These are phyloP conservation scores for Collariella sp. DNA, from an alignment of 495 filamentous ascomycete genomes.

Conservation along the genomic window DNA sequence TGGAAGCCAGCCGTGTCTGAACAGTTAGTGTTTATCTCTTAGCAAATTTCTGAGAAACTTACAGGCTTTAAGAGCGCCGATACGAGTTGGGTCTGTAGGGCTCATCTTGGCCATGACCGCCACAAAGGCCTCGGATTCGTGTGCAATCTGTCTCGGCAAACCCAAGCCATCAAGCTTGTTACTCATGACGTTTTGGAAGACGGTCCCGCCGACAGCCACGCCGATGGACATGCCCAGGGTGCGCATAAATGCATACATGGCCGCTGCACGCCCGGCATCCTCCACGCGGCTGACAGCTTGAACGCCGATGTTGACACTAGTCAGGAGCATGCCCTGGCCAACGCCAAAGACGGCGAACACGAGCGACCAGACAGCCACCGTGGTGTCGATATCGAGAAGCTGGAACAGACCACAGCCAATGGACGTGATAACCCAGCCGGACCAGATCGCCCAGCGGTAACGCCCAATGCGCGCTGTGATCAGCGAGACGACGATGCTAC, in stretches of 20 bases:
- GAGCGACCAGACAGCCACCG: constrained; percentile 41
- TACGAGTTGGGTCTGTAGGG: constrained; percentile 16
- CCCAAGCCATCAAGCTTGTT: constrained; percentile 35
- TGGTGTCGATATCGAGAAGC: constrained; percentile 40
- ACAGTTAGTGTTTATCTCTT: not conserved
- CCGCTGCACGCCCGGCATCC: constrained; percentile 47
- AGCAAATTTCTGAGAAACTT: not conserved
- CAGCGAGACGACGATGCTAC: constrained; percentile 42
- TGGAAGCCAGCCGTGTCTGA: constrained; percentile 22
- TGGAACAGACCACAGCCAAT: constrained; percentile 43
- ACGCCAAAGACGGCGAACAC: constrained; percentile 46
- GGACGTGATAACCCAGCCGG: constrained; percentile 46
- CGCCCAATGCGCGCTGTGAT: constrained; percentile 40
- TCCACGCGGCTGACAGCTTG: constrained; percentile 43
- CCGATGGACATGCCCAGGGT: constrained; percentile 56
- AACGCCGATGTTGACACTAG: constrained; percentile 41
- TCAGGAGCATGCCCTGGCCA: constrained; percentile 47
- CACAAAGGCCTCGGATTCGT: constrained; percentile 43
- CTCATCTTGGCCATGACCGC: constrained; percentile 21
- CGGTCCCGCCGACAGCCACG: constrained; percentile 52
- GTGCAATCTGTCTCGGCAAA: constrained; percentile 29
- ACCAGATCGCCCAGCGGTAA: constrained; percentile 49
- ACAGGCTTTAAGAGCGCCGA: constrained; percentile 22
- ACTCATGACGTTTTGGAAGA: constrained; percentile 51
- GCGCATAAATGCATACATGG: constrained; percentile 52